A percentile compares a stretch with the other conserved stretches of the same genome.
phyloP scores from a whole-genome alignment of 345 rosid species.

The Salix caprea region DNA sequence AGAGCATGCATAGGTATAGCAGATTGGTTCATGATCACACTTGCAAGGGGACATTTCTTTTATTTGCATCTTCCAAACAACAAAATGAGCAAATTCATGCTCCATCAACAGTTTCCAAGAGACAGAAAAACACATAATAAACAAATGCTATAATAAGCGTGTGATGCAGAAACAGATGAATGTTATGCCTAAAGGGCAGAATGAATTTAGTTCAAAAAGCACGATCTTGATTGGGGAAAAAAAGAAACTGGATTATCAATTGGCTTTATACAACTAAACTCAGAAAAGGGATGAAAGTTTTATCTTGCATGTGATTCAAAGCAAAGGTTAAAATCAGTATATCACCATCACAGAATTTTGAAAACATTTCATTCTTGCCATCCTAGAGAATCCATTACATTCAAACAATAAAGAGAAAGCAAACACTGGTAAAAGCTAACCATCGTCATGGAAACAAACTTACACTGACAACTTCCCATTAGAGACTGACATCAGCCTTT shows the following conservation, averaged over 20 bases:
- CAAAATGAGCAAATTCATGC: background rate
- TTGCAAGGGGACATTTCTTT: background rate
- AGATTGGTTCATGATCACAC: background rate
- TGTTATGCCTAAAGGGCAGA: background rate
- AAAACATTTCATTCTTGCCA: background rate
- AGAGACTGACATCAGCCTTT: constrained; percentile 54
- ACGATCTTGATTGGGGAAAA: background rate
- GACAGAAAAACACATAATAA: background rate
- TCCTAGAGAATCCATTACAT: background rate
- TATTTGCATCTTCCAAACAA: background rate
- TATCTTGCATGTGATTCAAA: background rate
- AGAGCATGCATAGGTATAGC: background rate
- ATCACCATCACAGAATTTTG: background rate
- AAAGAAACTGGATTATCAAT: background rate
- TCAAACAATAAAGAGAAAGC: background rate
- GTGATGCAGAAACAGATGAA: background rate
- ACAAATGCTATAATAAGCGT: background rate
- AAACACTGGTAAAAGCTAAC: background rate
- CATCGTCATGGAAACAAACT: constrained; percentile 18
- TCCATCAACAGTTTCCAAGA: background rate
- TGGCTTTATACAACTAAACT: background rate
- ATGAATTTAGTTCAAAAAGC: background rate
- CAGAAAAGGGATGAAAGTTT: background rate
- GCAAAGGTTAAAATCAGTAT: background rate
- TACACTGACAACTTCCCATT: constrained; percentile 75